Base-by-base conservation (phyloP, 2,329 filamentous ascomycete genomes). In the Chalaropsis ovoidea region DNA sequence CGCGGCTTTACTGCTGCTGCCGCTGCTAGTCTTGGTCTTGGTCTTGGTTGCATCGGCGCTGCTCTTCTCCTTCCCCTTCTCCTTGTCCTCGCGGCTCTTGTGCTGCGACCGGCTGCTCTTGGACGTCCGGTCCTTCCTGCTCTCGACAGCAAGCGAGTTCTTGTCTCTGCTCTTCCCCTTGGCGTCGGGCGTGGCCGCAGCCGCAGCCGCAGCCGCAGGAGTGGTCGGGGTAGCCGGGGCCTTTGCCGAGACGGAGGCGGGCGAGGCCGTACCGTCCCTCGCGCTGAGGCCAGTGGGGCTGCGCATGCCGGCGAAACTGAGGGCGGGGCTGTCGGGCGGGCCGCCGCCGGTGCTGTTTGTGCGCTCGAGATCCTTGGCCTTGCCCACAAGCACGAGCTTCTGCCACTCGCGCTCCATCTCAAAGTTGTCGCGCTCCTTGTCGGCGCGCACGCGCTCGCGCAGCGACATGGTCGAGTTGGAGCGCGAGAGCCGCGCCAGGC, bases 361-460 rank as follows among this genome's bases (percentile, higher is more conserved):
- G 27, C 58, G 45, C 22, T 27, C 60, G n/a, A 56, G 35, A 15
- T 62, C 54, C 58, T 65, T 65, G 6, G 61, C 60, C 49, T 65
- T 65, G 24, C 60, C 60, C 24, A 49, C 61, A 2, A 62, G 47
- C 15, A 62, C 65, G 35, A 67, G 52, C 49, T 67, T 67, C 60
- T 63, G 45, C 66, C 66, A 67, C 60, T 67, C 66, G 27, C 45
- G 63, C 24, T 67, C 69, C 61, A 68, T 67, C 52, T 67, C 68
- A 35, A 69, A 67, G 24, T 65, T 63, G 6, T 69, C 68, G 62
- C 69, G 68, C 41, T 70, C 67, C 27, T 69, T 65, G 35, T 69
- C 69, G n/a, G 27, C 45, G 27, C 63, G 61, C 41, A 67, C 49
- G 7, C 63, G 43, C 41, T 67, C 66, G 3, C 66, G 58, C 49